phyloP scores from a whole-genome alignment of 129 eudicot species.

The Artemisia annua region DNA sequence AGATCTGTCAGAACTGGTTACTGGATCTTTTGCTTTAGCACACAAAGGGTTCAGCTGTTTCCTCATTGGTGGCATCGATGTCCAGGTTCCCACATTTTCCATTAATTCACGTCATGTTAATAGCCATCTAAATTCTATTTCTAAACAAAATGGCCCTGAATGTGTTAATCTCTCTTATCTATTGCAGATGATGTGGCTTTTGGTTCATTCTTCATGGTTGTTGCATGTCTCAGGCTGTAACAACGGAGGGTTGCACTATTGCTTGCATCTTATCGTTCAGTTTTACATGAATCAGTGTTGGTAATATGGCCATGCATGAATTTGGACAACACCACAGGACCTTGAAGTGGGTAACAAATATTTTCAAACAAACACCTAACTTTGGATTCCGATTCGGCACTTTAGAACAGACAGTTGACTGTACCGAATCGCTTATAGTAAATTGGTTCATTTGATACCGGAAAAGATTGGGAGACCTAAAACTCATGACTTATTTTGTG shows the following conservation, averaged over 20 bases:
- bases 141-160: neutral
- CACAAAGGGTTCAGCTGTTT: constrained; percentile 37
- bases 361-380: too few relatives aligned
- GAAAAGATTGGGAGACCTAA: too few relatives aligned
- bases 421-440: too few relatives aligned
- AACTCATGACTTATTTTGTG: too few relatives aligned
- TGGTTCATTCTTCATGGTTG: constrained; percentile 93
- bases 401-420: too few relatives aligned
- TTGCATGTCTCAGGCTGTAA: constrained; percentile 84
- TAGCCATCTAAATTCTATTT: neutral
- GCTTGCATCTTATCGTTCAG: constrained; percentile 92
- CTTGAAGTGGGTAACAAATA: constrained; percentile 69
- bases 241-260: constrained; percentile 95
- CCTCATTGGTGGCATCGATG: constrained; percentile 48
- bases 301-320: constrained; percentile 74
- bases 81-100: constrained; percentile 46
- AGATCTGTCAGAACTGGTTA: constrained; percentile 73
- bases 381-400: too few relatives aligned
- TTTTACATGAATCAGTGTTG: constrained; percentile 72
- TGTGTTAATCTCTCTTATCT: constrained; percentile 13
- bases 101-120: neutral
- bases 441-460: too few relatives aligned
- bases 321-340: constrained; percentile 62
- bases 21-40: constrained; percentile 60
- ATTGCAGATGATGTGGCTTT: constrained; percentile 94